Percentiles rank a stretch among this genome's conserved stretches.
These are phyloP conservation scores for Metschnikowia baotianmanensis DNA, from an alignment of 805 yeast genomes.

Conservation along the genomic window DNA sequence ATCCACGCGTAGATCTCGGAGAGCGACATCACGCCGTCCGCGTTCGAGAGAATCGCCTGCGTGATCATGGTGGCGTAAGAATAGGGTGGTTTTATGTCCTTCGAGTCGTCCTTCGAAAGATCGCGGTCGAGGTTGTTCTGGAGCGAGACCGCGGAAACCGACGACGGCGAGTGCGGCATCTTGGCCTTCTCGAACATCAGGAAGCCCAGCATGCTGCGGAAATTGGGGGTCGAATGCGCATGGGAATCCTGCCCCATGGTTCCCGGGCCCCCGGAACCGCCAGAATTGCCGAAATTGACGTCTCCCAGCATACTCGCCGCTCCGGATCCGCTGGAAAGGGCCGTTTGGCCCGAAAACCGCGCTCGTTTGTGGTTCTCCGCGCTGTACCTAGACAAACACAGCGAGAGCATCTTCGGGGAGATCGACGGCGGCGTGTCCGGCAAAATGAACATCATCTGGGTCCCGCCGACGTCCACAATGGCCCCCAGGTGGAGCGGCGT, in stretches of 20 bases:
- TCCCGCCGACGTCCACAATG: slow-evolving; percentile 90
- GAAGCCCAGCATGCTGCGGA: slow-evolving; percentile 34
- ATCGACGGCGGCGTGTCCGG: slow-evolving; percentile 84
- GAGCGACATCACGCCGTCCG: slow-evolving; percentile 83
- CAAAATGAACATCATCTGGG: slow-evolving; percentile 97
- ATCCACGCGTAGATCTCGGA: slow-evolving; percentile 94
- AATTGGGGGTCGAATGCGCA: slow-evolving; percentile 5
- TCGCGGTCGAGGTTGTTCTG: slow-evolving; percentile 54
- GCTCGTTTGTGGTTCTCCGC: slow-evolving; percentile 20
- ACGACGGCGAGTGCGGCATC: slow-evolving; percentile 37
- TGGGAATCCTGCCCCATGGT: slow-evolving; percentile 6
- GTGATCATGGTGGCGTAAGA: slow-evolving; percentile 98
- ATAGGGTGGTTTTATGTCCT: slow-evolving; percentile 93
- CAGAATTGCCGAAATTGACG: no score
- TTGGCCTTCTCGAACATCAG: slow-evolving; percentile 52
- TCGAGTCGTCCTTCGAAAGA: slow-evolving; percentile 84
- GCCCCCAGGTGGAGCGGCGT: slow-evolving; percentile 80
- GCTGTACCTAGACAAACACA: slow-evolving; percentile 35
- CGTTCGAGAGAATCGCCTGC: slow-evolving; percentile 87
- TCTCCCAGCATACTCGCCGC: no score
- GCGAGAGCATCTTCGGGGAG: slow-evolving; percentile 45
- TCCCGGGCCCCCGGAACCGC: background rate
- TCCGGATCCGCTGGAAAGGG: no score
- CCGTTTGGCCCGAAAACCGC: slow-evolving; percentile 9
- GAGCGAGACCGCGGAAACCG: slow-evolving; percentile 40